A percentile compares a stretch with the other conserved stretches of the same genome.
Evolutionary conservation across 805 yeast species (phyloP).

Genomic region (Hanseniaspora lachancei): DNA sequence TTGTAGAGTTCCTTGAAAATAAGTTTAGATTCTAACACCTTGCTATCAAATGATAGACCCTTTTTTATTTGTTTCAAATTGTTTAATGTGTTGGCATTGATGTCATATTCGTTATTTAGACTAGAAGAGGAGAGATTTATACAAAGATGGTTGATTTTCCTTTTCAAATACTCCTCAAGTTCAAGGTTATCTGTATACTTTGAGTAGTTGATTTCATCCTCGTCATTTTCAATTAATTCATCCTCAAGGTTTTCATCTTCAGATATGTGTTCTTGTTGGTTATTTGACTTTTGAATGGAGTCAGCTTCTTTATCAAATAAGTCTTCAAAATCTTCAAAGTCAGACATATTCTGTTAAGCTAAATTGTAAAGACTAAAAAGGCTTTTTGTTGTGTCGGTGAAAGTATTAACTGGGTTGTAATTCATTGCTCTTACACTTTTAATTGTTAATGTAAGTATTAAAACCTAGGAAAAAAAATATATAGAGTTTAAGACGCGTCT

Average conservation of each 20-base stretch:
- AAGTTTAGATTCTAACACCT: constrained; percentile 50
- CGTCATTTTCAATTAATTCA: not conserved
- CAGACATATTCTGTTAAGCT: not conserved
- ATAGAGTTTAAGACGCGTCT: too few species aligned
- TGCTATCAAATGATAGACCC: constrained; percentile 81
- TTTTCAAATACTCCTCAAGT: constrained; percentile 8
- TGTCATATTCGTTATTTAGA: constrained; percentile 34
- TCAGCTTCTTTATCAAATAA: constrained; percentile 12
- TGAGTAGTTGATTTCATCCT: not conserved
- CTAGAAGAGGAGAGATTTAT: not conserved
- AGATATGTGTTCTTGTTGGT: not conserved
- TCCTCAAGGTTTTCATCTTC: not conserved
- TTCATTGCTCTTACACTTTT: too few species aligned
- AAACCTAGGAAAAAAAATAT: too few species aligned
- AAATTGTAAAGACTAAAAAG: too few species aligned
- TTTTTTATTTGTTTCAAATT: constrained; percentile 77
- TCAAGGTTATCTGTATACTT: not conserved
- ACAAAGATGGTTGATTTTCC: constrained; percentile 10
- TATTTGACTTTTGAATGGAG: not conserved
- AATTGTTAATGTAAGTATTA: too few species aligned
- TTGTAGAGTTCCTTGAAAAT: constrained; percentile 84
- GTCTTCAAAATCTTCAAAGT: constrained; percentile 12
- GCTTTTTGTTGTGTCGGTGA: too few species aligned
- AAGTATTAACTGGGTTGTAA: too few species aligned
- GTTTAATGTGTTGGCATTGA: constrained; percentile 68